Evolutionary conservation across 2,329 filamentous ascomycete species (phyloP).

Genomic region (Colletotrichum abscissum): DNA sequence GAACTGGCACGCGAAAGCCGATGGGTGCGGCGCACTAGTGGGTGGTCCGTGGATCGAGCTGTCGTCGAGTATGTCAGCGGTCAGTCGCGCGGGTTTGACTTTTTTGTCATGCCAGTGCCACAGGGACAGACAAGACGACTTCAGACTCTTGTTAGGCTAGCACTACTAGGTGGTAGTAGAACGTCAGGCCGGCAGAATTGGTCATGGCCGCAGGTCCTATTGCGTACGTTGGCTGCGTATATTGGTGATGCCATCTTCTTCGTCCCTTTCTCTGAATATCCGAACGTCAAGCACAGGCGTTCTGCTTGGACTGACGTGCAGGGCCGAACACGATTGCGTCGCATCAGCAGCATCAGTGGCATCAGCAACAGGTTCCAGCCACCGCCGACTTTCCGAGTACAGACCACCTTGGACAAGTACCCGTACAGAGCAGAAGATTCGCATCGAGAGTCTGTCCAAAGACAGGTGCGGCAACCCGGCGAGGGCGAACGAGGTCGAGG

Average conservation of each 20-base stretch:
- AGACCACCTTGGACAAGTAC: not conserved
- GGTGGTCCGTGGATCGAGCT: constrained; percentile 30
- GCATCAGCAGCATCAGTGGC: not conserved
- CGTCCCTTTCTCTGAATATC: constrained; percentile 4
- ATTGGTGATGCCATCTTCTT: not conserved
- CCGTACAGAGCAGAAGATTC: not conserved
- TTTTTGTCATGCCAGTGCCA: constrained; percentile 16
- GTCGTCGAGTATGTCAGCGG: constrained; percentile 1
- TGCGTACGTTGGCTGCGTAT: not conserved
- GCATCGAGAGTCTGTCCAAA: not conserved
- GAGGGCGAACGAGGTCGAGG: constrained; percentile 1
- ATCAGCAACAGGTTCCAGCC: not conserved
- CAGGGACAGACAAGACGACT: not conserved
- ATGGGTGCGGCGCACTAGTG: constrained; percentile 34
- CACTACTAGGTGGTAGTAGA: not conserved
- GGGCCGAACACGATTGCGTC: constrained; percentile 23
- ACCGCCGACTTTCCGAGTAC: not conserved
- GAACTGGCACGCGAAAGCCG: constrained; percentile 36
- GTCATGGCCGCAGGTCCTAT: not conserved
- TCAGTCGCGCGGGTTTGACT: constrained; percentile 15
- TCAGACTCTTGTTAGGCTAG: not conserved
- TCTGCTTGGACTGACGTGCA: constrained; percentile 23
- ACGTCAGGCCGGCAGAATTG: not conserved
- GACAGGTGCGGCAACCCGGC: not conserved
- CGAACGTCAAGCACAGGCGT: constrained; percentile 15